Base-by-base conservation (phyloP, 306 rosid species). In the Vicia sativa region DNA sequence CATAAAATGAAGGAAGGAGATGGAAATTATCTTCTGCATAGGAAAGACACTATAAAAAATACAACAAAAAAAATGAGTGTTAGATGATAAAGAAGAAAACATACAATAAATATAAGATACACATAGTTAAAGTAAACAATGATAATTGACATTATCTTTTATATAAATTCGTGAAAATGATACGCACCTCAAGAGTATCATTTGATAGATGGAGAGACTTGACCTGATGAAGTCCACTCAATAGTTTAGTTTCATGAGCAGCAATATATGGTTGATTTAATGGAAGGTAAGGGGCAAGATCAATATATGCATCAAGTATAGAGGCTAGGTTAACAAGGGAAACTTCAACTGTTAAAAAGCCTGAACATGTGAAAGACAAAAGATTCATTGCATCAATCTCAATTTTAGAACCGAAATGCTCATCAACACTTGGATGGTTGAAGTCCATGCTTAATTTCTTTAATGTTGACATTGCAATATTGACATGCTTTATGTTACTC, bases 331-430 rank as follows among this genome's bases (percentile, higher is more conserved):
- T 73, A 34, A 63, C 29, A 18, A 52, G 45, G 45, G 29, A 55
- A 26, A 62, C 28, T n/a, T 73, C 77, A 38, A 62, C 35, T 26
- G 25, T 7, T 14, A 12, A 53, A 50, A 7, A 26, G 46, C 35
- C 13, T 23, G 7, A 39, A 65, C 64, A 73, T 4, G 16, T 52
- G 10, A 62, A 52, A 23, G 64, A 50, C 63, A 11, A 16, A 54
- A 73, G 77, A 26, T 73, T 63, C 64, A 26, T 56, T 2, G 64
- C 71, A 52, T 72, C 77, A 73, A 39, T 63, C 11, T 19, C 18
- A 45, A 73, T 46, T 42, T 42, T 42, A 12, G 46, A 42, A 42
- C 8, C 9, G 37, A 31, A 31, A 0, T 5, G 9, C 37, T 31
- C 37, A 31, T 31, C 37, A 31, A 0, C 37, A 6, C 9, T 31